These are phyloP conservation scores for Volvox carteri DNA, from an alignment of 163 green algal species.

Conservation along the genomic window DNA sequence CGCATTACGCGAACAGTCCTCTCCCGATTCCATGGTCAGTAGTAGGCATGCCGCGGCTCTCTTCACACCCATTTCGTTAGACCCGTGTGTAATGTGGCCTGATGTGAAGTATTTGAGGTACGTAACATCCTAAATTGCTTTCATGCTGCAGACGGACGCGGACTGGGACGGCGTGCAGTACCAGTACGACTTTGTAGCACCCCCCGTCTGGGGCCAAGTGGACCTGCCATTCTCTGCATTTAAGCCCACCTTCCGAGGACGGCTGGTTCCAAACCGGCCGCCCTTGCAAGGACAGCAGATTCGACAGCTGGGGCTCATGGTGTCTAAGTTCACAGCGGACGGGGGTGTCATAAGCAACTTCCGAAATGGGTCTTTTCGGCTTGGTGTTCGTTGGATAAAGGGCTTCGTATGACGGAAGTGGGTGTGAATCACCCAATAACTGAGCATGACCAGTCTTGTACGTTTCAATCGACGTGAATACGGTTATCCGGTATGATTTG, in stretches of 20 bases:
- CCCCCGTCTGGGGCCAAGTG: conserved; percentile 18
- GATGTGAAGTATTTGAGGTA: too few relatives aligned
- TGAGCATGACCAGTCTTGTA: too few relatives aligned
- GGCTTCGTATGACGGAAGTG: conserved; percentile 28
- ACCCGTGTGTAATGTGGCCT: too few relatives aligned
- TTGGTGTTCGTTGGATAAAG: conserved; percentile 35
- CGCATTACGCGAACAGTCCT: too few relatives aligned
- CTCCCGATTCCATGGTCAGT: too few relatives aligned
- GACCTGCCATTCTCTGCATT: conserved; percentile 54
- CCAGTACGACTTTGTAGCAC: conserved; percentile 52
- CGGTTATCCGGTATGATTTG: too few relatives aligned
- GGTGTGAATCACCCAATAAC: not conserved
- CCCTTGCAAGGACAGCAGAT: conserved; percentile 37
- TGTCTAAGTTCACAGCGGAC: conserved; percentile 51
- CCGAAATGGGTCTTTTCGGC: conserved; percentile 33
- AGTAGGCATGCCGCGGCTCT: too few relatives aligned
- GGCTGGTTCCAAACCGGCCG: conserved; percentile 28
- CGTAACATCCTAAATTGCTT: too few relatives aligned
- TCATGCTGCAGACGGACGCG: conserved; percentile 2
- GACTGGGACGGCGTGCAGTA: conserved; percentile 51
- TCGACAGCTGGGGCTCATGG: conserved; percentile 56
- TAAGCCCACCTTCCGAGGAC: conserved; percentile 55
- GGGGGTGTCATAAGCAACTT: conserved; percentile 40
- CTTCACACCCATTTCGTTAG: too few relatives aligned
- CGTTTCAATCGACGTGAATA: too few relatives aligned